Conservation (phyloP, 441 rosid species). For the Syzygium malaccense region DNA sequence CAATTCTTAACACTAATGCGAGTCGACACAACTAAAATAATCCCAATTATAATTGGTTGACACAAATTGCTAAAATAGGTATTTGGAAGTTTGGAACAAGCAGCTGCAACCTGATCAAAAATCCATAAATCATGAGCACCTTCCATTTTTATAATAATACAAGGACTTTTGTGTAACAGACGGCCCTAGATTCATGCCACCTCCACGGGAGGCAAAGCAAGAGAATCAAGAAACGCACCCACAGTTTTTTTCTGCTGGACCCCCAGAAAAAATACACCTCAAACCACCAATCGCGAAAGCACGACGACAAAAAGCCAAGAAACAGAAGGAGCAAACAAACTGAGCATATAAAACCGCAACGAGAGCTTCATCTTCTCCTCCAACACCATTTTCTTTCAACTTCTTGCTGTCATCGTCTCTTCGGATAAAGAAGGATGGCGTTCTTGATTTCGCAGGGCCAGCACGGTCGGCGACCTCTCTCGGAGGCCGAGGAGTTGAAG, state of each 20-base stretch:
- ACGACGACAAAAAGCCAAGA: neutral
- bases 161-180: neutral
- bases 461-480: constrained; percentile 9
- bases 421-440: constrained; percentile 19
- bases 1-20: neutral
- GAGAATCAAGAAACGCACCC: neutral
- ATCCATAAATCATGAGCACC: neutral
- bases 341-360: neutral
- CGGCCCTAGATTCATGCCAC: neutral
- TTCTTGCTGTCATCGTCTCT: neutral
- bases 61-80: neutral
- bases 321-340: neutral
- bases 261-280: neutral
- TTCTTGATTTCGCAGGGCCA: constrained; percentile 22
- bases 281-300: neutral
- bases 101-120: neutral
- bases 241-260: neutral
- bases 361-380: neutral
- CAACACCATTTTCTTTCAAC: neutral
- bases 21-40: neutral
- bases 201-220: neutral
- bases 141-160: neutral
- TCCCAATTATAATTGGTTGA: neutral
- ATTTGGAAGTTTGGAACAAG: neutral
- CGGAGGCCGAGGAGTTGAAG: constrained; percentile 5